Conservation (phyloP, 495 filamentous ascomycete species). For the Penicillium verhagenii region DNA sequence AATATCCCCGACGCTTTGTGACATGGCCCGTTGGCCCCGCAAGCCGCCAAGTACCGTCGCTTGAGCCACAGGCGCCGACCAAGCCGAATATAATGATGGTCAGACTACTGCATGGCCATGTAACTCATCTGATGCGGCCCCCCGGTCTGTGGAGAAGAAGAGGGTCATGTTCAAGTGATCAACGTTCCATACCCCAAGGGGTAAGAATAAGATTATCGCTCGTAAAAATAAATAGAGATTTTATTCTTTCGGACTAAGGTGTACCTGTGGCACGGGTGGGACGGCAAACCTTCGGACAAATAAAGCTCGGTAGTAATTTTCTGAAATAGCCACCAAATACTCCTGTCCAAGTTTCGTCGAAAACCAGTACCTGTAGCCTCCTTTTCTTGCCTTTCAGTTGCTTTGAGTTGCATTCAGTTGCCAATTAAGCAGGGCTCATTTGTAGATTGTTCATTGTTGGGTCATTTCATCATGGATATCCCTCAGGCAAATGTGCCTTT, state of each 20-base stretch:
- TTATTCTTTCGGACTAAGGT: not conserved
- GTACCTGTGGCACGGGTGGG: constrained; percentile 19
- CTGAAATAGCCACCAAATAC: constrained; percentile 12
- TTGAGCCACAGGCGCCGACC: not conserved
- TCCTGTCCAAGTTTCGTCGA: not conserved
- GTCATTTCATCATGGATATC: constrained; percentile 17
- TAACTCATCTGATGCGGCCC: constrained; percentile 5
- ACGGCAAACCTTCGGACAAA: constrained; percentile 15
- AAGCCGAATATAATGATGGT: not conserved
- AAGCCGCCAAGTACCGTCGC: constrained; percentile 2
- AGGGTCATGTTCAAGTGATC: constrained; percentile 7
- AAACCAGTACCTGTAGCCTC: not conserved
- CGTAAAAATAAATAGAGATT: constrained; percentile 1
- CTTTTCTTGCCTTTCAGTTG: not conserved
- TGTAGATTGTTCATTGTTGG: not conserved
- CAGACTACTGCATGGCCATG: not conserved
- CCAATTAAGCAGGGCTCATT: not conserved
- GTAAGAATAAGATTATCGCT: constrained; percentile 7
- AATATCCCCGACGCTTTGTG: not conserved
- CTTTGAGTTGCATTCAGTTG: too few species aligned
- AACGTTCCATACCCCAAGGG: constrained; percentile 2
- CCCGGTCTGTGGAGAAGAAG: constrained; percentile 12
- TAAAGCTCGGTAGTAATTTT: constrained; percentile 9
- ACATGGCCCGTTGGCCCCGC: constrained; percentile 6
- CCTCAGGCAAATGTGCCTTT: constrained; percentile 27